Evolutionary conservation across 1,139 yeast genomes (phyloP), one percentile per base, ranked within the genome.

Genomic region (Geotrichum macrosporum): DNA sequence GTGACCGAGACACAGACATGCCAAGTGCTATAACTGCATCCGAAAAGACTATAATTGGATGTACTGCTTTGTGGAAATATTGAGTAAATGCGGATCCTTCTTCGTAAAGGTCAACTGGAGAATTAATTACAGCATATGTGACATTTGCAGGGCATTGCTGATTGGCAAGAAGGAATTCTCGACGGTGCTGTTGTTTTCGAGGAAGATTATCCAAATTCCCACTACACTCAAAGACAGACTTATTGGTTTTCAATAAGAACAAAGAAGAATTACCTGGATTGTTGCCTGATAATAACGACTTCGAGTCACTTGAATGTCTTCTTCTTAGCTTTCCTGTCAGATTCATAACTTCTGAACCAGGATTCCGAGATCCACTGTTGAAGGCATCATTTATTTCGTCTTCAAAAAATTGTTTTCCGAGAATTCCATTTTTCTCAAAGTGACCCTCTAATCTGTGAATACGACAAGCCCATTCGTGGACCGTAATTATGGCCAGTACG

Each of bases 381-480:
- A 21, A 13, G 18, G 34, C n/a, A 8, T 13, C 22, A 16, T 41
- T 46, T n/a, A 40, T 48, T 52, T 79, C 84, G 51, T 82, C 89
- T 53, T 83, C 94, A 59, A 78, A 83, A 40, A 84, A 76, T 31
- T 81, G 78, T 53, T 94, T 68, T 1, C 95, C 95, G 31, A 86
- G 63, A 2, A 84, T 76, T 2, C 94, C 86, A 50, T 80, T 81
- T 38, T 79, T 77, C 57, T 84, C 92, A 48, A 74, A 74, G 12
- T 70, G 70, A 53, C 77, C 75, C 67, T 79, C 80, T 27, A 80
- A 66, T 10, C 74, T 66, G 48, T 75, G 75, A 48, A 81, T 73
- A 51, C 84, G 73, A 57, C 83, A 84, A 50, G 84, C 76, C 94
- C 94, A 86, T 64, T 84, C 94, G 92, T 94, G 84, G 0, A 85